phyloP scores from a whole-genome alignment of 1,284 basidiomycete species.

The Apiotrichum domesticum region DNA sequence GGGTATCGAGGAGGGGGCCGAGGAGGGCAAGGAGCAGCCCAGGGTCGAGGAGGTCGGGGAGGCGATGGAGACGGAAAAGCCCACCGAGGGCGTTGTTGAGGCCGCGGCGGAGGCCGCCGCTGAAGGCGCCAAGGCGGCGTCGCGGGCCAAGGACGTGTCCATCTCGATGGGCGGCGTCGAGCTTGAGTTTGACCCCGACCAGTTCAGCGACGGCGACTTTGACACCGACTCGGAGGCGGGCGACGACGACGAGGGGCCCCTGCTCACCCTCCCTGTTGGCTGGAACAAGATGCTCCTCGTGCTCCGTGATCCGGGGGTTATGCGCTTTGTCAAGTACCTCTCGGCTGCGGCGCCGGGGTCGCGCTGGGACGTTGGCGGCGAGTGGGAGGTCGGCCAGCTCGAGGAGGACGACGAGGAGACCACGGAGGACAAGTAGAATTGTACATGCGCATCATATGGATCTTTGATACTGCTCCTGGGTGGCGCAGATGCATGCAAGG shows the following conservation, averaged over 20 bases:
- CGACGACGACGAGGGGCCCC: constrained; percentile 67
- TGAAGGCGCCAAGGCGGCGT: constrained; percentile 6
- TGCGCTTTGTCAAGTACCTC: constrained; percentile 92
- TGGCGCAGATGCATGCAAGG: too few relatives aligned
- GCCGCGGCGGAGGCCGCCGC: constrained; percentile 12
- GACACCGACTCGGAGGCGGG: constrained; percentile 52
- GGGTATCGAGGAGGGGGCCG: neutral
- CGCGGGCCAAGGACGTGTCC: constrained; percentile 32
- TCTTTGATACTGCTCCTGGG: too few relatives aligned
- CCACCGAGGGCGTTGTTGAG: neutral
- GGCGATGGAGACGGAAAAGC: too few relatives aligned
- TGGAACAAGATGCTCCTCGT: constrained; percentile 89
- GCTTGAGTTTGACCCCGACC: constrained; percentile 47
- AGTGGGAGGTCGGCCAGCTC: constrained; percentile 66
- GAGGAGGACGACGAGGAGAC: constrained; percentile 46
- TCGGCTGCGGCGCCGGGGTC: constrained; percentile 77
- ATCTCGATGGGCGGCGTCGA: constrained; percentile 39
- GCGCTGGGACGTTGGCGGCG: constrained; percentile 81
- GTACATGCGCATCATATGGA: too few relatives aligned
- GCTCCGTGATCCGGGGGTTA: constrained; percentile 84
- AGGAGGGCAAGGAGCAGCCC: neutral
- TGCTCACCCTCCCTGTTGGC: constrained; percentile 80
- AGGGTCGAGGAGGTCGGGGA: neutral
- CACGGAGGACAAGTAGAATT: too few relatives aligned
- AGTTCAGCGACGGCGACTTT: constrained; percentile 46